A percentile compares a stretch with the other conserved stretches of the same genome.
phyloP scores from a whole-genome alignment of 1,284 basidiomycete species.

The Moesziomyces globuligerus region DNA sequence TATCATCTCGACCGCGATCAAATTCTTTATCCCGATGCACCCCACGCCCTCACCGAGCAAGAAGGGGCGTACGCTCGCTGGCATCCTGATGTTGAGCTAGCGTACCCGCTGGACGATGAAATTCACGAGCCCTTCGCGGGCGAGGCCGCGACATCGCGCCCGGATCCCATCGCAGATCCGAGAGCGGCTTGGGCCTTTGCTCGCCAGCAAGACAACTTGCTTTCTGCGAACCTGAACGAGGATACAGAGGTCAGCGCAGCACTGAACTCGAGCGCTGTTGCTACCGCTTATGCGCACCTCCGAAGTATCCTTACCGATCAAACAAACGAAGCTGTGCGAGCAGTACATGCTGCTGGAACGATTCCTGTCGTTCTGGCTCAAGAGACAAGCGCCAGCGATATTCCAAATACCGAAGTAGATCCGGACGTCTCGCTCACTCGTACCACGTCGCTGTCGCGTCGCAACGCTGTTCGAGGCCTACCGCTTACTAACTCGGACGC shows the following conservation, averaged over 20 bases:
- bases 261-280: conserved; percentile 9
- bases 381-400: neutral
- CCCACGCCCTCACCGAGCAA: neutral
- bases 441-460: conserved; percentile 26
- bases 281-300: conserved; percentile 10
- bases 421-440: conserved; percentile 36
- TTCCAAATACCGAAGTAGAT: conserved; percentile 5
- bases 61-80: conserved; percentile 25
- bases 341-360: neutral
- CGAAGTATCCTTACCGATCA: neutral
- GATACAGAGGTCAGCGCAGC: conserved; percentile 22
- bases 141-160: conserved; percentile 7
- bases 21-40: conserved; percentile 16
- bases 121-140: conserved; percentile 14
- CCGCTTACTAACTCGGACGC: conserved; percentile 22
- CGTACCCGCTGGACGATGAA: conserved; percentile 33
- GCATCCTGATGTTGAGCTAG: conserved; percentile 32
- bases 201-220: conserved; percentile 10
- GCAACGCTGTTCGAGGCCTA: conserved; percentile 37
- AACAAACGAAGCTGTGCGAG: neutral
- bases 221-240: conserved; percentile 13
- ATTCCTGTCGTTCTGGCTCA: neutral
- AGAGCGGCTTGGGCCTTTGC: conserved; percentile 22
- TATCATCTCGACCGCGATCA: conserved; percentile 33
- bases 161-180: conserved; percentile 27